These are phyloP conservation scores for Trichoderma sp. DNA, from an alignment of 2,329 filamentous ascomycete species.

Conservation along the genomic window DNA sequence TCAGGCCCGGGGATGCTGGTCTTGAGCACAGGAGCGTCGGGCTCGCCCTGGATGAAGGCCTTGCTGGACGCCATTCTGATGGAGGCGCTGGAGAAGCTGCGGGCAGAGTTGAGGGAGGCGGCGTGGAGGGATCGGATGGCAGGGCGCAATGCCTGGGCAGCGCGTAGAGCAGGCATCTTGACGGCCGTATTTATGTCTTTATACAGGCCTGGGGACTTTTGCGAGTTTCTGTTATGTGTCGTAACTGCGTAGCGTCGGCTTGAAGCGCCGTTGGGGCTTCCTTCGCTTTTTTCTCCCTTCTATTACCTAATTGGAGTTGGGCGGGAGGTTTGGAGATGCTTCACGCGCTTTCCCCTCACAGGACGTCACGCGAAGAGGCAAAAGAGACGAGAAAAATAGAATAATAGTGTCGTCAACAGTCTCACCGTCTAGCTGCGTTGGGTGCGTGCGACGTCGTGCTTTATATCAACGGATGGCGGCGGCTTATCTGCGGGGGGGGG, in stretches of 20 bases:
- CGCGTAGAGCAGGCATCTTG: constrained; percentile 39
- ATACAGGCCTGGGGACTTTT: background rate
- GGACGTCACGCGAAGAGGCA: background rate
- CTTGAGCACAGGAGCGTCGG: constrained; percentile 56
- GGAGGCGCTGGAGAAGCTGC: constrained; percentile 35
- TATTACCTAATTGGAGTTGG: background rate
- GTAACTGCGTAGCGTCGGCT: background rate
- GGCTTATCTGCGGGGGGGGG: constrained; percentile 30
- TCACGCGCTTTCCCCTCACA: constrained; percentile 1
- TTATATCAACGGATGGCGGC: constrained; percentile 28
- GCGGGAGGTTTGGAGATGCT: background rate
- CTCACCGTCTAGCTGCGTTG: background rate
- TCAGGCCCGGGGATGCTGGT: constrained; percentile 75
- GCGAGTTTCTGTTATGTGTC: background rate
- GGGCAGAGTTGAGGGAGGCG: constrained; percentile 31
- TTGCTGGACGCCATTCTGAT: constrained; percentile 41
- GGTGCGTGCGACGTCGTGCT: constrained; percentile 8
- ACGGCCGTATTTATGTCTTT: background rate
- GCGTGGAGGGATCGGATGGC: constrained; percentile 8
- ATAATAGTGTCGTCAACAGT: constrained; percentile 7
- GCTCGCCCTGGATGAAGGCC: constrained; percentile 54
- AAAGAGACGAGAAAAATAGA: background rate
- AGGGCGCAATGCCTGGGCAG: constrained; percentile 34
- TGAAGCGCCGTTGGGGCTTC: background rate
- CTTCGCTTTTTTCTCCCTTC: background rate